Evolutionary conservation across 2,329 filamentous ascomycete genomes (phyloP), one percentile per base, ranked within the genome.

Genomic region (Fusarium nurragi): DNA sequence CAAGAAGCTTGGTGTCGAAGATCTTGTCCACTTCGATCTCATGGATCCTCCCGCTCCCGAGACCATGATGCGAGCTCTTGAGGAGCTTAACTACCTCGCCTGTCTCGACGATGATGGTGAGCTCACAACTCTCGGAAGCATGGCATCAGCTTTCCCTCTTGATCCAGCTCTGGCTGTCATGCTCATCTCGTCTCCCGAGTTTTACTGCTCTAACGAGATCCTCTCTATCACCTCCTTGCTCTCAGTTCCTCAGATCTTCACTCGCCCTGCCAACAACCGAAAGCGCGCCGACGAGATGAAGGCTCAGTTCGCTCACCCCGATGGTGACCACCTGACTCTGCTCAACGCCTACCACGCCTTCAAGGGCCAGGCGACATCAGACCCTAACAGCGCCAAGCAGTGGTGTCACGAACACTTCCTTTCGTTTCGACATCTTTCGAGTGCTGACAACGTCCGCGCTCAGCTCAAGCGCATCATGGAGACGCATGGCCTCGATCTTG

Each of bases 361-460:
- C 87, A 97, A 97, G 81, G 84, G 88, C 38, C 88, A 74, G 82
- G 86, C 69, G 84, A 75, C 77, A 12, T 71, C 72, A 19, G 90
- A 68, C 85, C 90, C 81, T 36, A 79, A 78, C 53, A 91, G 96
- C 74, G 84, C 86, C 16, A 95, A 93, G 80, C 88, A 92, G 76
- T 99, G 95, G 95, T 98, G 95, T 75, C 93, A 97, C 78, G 92
- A 98, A 74, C 94, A 98, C 79, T 99, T 97, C 80, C 84, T 99
- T 32, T 97, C 92, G 7, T 90, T 90, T 77, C 90, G 95, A 54
- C 91, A 95, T 61, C 85, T 99, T 16, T 90, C 92, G 58, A 96
- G 93, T 68, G 95, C 95, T 12, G 95, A 99, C 80, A 97, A 95
- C 71, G 94, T 99, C 10, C 93, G 95, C 45, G 80, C 88, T 54